Percentiles rank a stretch among this genome's conserved stretches.
Evolutionary conservation across 2,329 filamentous ascomycete genomes (phyloP).

Genomic region (Tolypocladium tundrense): DNA sequence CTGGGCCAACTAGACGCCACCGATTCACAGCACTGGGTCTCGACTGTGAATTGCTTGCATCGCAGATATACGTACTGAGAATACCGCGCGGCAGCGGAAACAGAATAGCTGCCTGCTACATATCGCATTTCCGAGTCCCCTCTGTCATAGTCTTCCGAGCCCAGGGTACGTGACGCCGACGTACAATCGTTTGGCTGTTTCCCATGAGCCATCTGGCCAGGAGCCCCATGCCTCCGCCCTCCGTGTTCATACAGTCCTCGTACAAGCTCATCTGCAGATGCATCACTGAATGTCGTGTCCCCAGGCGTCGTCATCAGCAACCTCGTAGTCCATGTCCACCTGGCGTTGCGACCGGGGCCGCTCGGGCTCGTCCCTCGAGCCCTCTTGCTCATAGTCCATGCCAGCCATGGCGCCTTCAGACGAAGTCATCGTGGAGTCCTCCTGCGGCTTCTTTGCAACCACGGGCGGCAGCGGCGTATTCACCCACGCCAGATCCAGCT

Average conservation of each 20-base stretch:
- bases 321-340: constrained; percentile 42
- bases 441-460: constrained; percentile 3
- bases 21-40: neutral
- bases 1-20: too few species aligned
- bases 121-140: neutral
- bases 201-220: neutral
- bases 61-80: neutral
- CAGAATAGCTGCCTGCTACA: neutral
- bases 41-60: neutral
- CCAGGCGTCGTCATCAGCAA: constrained; percentile 41
- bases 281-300: constrained; percentile 9
- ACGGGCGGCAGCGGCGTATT: constrained; percentile 17
- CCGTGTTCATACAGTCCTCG: neutral
- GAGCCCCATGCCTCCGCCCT: neutral
- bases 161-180: neutral
- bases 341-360: constrained; percentile 17
- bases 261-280: neutral
- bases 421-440: neutral
- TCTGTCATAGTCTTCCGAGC: neutral
- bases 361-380: constrained; percentile 5
- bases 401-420: constrained; percentile 15
- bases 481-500: constrained; percentile 57
- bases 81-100: neutral
- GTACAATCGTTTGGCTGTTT: neutral
- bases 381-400: constrained; percentile 12